phyloP scores from a whole-genome alignment of 2,329 filamentous ascomycete genomes.

The Tolypocladium endophyticum region DNA sequence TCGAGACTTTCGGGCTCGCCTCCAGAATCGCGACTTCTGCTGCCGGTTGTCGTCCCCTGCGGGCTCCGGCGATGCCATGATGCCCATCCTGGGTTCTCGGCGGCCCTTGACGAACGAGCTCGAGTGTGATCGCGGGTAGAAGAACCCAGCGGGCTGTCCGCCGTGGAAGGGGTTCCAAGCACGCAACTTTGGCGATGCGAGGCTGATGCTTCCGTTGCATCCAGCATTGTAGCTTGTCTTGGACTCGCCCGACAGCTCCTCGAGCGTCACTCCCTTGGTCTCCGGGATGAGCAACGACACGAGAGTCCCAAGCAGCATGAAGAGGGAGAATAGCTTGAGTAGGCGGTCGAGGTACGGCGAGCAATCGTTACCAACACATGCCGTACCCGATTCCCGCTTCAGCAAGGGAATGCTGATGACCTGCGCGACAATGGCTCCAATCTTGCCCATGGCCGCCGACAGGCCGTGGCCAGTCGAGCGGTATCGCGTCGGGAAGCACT shows the following conservation, averaged over 20 bases:
- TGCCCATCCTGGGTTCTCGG: conserved; percentile 24
- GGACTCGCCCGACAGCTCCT: conserved; percentile 57
- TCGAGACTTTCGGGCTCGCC: conserved; percentile 14
- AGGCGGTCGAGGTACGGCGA: conserved; percentile 58
- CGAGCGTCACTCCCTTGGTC: conserved; percentile 64
- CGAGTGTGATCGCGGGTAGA: conserved; percentile 26
- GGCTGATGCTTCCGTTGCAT: conserved; percentile 36
- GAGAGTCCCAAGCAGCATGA: conserved; percentile 65
- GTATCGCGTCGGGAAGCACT: conserved; percentile 55
- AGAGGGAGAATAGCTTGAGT: conserved; percentile 68
- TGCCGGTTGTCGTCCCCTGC: conserved; percentile 13
- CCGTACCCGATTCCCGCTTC: conserved; percentile 40
- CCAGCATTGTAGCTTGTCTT: conserved; percentile 47
- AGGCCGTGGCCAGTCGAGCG: conserved; percentile 53
- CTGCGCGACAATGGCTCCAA: conserved; percentile 59
- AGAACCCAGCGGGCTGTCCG: conserved; percentile 41
- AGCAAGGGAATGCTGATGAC: conserved; percentile 53
- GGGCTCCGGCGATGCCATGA: conserved; percentile 33
- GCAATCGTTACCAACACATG: conserved; percentile 37
- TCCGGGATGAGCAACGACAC: conserved; percentile 66
- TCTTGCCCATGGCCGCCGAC: conserved; percentile 55
- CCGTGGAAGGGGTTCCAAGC: conserved; percentile 37
- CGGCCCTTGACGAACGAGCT: conserved; percentile 14
- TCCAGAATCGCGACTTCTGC: conserved; percentile 17
- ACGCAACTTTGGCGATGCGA: conserved; percentile 18